Percentiles rank a stretch among this genome's conserved stretches.
These are phyloP conservation scores for Raddia distichophylla DNA, from an alignment of 176 grass and related monocot species.

Conservation along the genomic window DNA sequence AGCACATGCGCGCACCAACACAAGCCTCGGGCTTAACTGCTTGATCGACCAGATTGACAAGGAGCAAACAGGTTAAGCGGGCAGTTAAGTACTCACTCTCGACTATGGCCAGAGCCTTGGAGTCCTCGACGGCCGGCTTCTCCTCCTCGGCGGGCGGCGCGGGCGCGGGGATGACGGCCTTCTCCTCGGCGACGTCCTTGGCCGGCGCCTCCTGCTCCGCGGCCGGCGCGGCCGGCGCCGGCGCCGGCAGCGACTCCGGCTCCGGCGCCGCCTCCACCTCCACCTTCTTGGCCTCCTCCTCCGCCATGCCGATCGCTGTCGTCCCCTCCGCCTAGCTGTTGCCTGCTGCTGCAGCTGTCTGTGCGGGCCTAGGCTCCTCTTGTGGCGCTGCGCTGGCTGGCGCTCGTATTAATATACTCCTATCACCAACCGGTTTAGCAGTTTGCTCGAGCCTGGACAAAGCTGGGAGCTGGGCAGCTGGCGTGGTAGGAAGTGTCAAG, in stretches of 20 bases:
- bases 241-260: constrained; percentile 20
- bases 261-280: constrained; percentile 66
- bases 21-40: neutral
- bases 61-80: neutral
- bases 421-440: constrained; percentile 24
- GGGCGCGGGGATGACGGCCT: constrained; percentile 62
- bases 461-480: constrained; percentile 24
- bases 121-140: constrained; percentile 59
- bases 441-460: constrained; percentile 28
- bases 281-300: constrained; percentile 84
- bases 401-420: constrained; percentile 46
- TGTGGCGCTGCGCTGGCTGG: neutral
- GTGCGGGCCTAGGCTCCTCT: neutral
- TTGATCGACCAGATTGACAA: neutral
- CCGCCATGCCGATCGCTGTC: constrained; percentile 47
- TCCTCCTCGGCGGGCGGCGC: constrained; percentile 52
- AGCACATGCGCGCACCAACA: neutral
- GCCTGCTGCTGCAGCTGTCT: constrained; percentile 23
- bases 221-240: constrained; percentile 3
- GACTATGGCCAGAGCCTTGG: constrained; percentile 66
- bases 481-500: neutral
- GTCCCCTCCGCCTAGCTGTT: constrained; percentile 31
- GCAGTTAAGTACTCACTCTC: constrained; percentile 60
- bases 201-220: constrained; percentile 33
- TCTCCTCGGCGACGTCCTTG: constrained; percentile 96